Evolutionary conservation across 1,284 basidiomycete species (phyloP).

Genomic region (Meripilus lineatus): DNA sequence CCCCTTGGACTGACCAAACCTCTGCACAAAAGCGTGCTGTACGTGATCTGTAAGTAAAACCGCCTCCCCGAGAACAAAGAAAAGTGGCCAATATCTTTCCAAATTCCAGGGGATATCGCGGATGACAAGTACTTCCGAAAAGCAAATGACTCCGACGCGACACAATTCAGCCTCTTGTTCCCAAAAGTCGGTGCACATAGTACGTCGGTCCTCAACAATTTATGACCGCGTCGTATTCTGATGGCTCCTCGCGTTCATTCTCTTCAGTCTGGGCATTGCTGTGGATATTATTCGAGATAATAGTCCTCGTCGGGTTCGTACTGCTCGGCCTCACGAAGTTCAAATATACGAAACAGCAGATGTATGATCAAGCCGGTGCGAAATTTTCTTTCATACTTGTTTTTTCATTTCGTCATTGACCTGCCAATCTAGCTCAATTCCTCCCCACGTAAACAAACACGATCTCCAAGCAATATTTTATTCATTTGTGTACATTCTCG

Average conservation of each 20-base stretch:
- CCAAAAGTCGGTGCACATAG: conserved; percentile 63
- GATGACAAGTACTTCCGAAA: conserved; percentile 86
- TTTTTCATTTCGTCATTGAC: no score
- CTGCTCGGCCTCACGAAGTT: conserved; percentile 71
- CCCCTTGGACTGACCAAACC: conserved; percentile 6
- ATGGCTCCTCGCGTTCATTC: no score
- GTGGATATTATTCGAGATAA: conserved; percentile 71
- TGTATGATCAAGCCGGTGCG: conserved; percentile 36
- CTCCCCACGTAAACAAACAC: no score
- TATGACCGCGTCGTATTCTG: no score
- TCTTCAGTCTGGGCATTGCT: conserved; percentile 64
- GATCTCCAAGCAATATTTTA: no score
- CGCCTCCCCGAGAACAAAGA: not conserved
- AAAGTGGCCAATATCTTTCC: not conserved
- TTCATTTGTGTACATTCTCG: no score
- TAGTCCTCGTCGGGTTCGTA: conserved; percentile 62
- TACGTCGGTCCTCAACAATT: conserved; percentile 36
- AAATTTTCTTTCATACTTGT: no score
- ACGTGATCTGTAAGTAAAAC: conserved; percentile 67
- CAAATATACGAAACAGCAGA: conserved; percentile 39
- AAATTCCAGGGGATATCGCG: conserved; percentile 67
- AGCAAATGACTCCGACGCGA: conserved; percentile 78
- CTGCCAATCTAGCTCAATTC: no score
- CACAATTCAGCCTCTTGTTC: conserved; percentile 69
- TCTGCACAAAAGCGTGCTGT: conserved; percentile 52